A percentile compares a stretch with the other conserved stretches of the same genome.
Conservation (phyloP, 495 filamentous ascomycete species). For the Recurvomyces mirabilis region DNA sequence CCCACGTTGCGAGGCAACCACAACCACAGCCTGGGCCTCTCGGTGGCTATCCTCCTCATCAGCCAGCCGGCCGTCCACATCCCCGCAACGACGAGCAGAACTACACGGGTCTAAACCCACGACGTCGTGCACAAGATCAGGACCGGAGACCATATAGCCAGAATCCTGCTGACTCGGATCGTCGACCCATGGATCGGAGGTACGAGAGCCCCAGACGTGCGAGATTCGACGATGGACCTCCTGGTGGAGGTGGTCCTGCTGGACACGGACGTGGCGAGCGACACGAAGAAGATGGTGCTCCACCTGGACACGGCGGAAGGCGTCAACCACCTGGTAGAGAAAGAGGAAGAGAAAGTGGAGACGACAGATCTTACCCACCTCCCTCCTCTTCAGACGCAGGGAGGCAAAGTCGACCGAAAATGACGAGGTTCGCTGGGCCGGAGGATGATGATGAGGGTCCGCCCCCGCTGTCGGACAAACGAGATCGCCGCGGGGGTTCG, state of each 20-base stretch:
- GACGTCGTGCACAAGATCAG: background rate
- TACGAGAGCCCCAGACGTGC: background rate
- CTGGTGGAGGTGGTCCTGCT: background rate
- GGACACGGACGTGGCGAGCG: background rate
- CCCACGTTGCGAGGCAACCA: conserved; percentile 26
- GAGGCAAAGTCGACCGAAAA: conserved; percentile 9
- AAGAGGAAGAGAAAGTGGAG: conserved; percentile 10
- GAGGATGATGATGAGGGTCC: background rate
- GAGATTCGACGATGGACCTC: background rate
- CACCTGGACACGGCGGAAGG: background rate
- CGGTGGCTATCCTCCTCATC: background rate
- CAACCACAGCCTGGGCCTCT: conserved; percentile 4
- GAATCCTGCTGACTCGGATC: background rate
- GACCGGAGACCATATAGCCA: conserved; percentile 6
- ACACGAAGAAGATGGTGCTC: no score
- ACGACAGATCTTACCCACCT: background rate
- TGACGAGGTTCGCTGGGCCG: conserved; percentile 13
- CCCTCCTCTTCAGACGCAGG: conserved; percentile 1
- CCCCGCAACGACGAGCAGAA: background rate
- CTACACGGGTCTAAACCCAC: background rate
- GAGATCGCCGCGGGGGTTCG: background rate
- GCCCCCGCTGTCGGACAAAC: background rate
- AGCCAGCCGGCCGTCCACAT: background rate
- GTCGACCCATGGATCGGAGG: background rate
- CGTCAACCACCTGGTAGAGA: background rate